Evolutionary conservation across 768 basidiomycete species (phyloP), one percentile per base, ranked within the genome.

Genomic region (Sarcomyxa edulis): DNA sequence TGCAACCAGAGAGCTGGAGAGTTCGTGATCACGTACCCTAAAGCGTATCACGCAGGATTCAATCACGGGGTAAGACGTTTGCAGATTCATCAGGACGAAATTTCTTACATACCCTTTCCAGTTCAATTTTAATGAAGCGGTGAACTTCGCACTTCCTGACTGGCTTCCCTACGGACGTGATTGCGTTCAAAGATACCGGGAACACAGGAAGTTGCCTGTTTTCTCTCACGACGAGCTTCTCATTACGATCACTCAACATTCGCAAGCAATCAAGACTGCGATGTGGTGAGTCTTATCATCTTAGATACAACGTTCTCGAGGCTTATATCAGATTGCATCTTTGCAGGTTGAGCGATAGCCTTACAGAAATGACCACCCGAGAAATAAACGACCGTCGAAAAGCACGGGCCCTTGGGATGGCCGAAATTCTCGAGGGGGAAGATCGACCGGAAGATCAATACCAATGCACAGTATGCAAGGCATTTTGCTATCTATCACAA

Each of bases 91-190:
- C 9, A 28, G 28, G 12, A 25, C 14, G 10, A 12, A 39, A 37
- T 46, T 42, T 44, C 38, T 42, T 46, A 49, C 53, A 41, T 45
- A 53, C 55, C 35, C 43, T 36, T 43, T 53, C 12, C 52, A 96
- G 93, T 66, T 98, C 52, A 99, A 99, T 64, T 94, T 97, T 69
- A 97, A 97, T 58, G 96, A 98, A 66, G 96, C 95, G 3, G 95
- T 98, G 53, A 98, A 99, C 60, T 98, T 98, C 53, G 95, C 96
- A 8, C 68, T 96, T 19, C 90, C 93, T 18, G 92, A 97, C 56
- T 99, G 96, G 96, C 66, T 98, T 32, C 69, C 84, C 6, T 79
- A 76, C 46, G 96, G 89, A 24, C 75, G 86, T 27, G 87, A 87
- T 40, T 96, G 92, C 54, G 91, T 94, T 9, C 73, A 82, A 53